phyloP scores from a whole-genome alignment of 2,329 filamentous ascomycete genomes.

The Beauveria medogensis region DNA sequence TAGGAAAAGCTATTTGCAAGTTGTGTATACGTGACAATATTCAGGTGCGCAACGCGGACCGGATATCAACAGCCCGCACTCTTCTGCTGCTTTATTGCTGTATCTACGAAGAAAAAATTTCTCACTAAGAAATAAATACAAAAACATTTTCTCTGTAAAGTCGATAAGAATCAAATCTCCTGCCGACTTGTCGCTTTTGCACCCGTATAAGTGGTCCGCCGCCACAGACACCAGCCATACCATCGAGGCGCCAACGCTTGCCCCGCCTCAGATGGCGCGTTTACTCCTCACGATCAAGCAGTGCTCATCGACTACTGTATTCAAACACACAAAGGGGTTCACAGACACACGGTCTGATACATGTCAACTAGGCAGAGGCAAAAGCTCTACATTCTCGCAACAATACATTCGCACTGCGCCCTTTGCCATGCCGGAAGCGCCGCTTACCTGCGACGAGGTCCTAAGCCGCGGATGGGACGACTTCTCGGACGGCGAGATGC shows the following conservation, averaged over 20 bases:
- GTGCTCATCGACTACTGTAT: not conserved
- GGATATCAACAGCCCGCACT: too few species aligned
- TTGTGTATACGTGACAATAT: too few species aligned
- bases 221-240: conserved; percentile 1
- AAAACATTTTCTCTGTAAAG: too few species aligned
- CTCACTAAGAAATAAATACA: too few species aligned
- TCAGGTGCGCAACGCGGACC: too few species aligned
- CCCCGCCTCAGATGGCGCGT: conserved; percentile 1
- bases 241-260: not conserved
- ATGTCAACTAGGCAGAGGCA: too few species aligned
- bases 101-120: too few species aligned
- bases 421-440: not conserved
- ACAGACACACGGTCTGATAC: not conserved
- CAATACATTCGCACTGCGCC: not conserved
- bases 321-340: not conserved
- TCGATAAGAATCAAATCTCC: too few species aligned
- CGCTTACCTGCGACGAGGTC: conserved; percentile 8
- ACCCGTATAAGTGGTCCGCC: not conserved
- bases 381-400: too few species aligned
- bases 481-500: not conserved
- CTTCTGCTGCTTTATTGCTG: too few species aligned
- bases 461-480: conserved; percentile 4
- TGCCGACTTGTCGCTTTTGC: not conserved
- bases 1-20: too few species aligned
- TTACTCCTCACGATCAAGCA: not conserved